Base-by-base conservation (phyloP, 352 stramenopile species). In the Globisporangium viniferum region DNA sequence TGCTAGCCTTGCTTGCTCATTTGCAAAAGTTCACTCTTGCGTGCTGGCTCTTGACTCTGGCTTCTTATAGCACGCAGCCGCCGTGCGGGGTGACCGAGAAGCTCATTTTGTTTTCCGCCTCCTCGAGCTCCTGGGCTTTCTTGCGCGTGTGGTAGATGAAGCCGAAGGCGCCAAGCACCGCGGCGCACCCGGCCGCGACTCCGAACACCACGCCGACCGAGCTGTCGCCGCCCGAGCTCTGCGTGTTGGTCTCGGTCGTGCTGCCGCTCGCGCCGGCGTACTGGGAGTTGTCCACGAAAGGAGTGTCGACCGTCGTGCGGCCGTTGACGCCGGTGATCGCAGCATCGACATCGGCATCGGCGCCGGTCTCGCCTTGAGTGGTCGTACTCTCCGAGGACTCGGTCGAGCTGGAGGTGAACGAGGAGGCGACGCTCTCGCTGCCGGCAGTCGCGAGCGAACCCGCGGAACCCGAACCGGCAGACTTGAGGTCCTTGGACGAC, bases 131-230 rank as follows among this genome's bases (percentile, higher is more conserved):
- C 48, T 80, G 64, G 1, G 84, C 84, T 63, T 84, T 86, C 75
- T 90, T 79, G 71, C 84, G 84, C 35, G 80, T 75, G 77, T 89
- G 82, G 77, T 89, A 92, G 73, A 92, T 90, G 78, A 92, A 92
- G 29, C 78, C 84, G 61, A 89, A 89, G 1, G 84, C 84, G 24
- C 77, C 75, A 55, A 85, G 48, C 18, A 79, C 72, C 27, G 85
- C 79, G 6, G 72, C 77, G 27, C 73, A 82, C 33, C 70, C 77
- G 0, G 60, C 60, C 2, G 27, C 60, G 5, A 72, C 62, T 5
- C 44, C 67, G 7, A 72, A 59, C 4, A 18, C 33, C 36, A 72
- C 54, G 10, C 29, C 55, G 22, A 39, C 10, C 15, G 33, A 33
- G 27, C 36, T 41, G 10, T 51, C 60, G 35, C 24, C 46, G 24